Evolutionary conservation across 2,329 filamentous ascomycete species (phyloP), one percentile per base, ranked within the genome.

Genomic region (Karstenula rhodostoma): DNA sequence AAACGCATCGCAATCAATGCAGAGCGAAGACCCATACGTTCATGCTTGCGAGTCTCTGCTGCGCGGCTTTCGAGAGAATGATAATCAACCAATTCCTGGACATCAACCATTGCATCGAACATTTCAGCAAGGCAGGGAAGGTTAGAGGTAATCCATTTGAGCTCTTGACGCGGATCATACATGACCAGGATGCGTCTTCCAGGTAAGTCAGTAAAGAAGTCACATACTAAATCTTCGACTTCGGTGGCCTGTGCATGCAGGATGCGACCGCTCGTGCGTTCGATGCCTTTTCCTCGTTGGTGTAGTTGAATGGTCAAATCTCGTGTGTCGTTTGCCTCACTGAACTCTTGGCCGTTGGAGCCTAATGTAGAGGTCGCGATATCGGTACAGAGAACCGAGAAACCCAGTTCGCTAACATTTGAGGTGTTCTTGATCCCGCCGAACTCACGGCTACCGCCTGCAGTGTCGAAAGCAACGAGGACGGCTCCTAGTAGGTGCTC

Each of bases 401-500:
- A 35, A 50, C 48, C 48, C 23, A 50, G 32, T 50, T 50, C 48
- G 29, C 48, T 50, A 19, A 50, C 15, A 4, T 50, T 50, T 10
- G 19, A 22, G 48, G 48, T 35, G 29, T 19, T 37, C 22, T 15
- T 19, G 2, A 4, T 6, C 48, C 48, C 48, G 29, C 22, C 9
- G 48, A 29, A 50, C 5, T 50, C 48, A 22, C 7, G 15, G 48
- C 48, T 50, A 23, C 29, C 19, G 12, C 48, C 48, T 29, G 8
- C 29, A 15, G 48, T 22, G 29, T 50, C 48, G 48, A 50, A 37
- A 50, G 48, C 48, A 37, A 50, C 48, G 9, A 50, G 29, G 48
- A 50, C n/a, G 48, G 48, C 48, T 50, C 29, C 48, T 13, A 29
- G 32, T 50, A 50, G 48, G 27, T 50, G 48, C 32, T 50, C n/a